A percentile compares a stretch with the other conserved stretches of the same genome.
Evolutionary conservation across 2,329 filamentous ascomycete species (phyloP).

Genomic region (Macroventuria anomochaeta): DNA sequence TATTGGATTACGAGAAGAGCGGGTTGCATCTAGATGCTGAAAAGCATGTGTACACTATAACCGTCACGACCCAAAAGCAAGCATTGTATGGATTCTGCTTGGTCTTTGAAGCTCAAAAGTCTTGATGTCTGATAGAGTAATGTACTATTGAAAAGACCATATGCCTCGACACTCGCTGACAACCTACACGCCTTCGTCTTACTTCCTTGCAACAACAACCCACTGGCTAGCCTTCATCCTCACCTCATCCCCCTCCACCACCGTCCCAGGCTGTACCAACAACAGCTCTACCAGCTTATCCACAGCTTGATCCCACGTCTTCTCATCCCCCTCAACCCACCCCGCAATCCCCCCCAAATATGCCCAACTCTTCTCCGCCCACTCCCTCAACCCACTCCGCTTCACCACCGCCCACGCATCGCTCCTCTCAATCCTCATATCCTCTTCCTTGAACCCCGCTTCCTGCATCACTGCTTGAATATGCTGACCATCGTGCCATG

Average conservation of each 20-base stretch:
- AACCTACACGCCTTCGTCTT: background rate
- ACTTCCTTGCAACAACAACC: slow-evolving; percentile 36
- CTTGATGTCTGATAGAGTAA: slow-evolving; percentile 19
- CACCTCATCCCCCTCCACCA: slow-evolving; percentile 30
- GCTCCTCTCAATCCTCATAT: slow-evolving; percentile 30
- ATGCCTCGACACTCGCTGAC: background rate
- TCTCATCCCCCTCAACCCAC: slow-evolving; percentile 36
- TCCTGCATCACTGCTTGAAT: slow-evolving; percentile 37
- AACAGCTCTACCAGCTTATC: slow-evolving; percentile 29
- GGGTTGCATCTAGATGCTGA: slow-evolving; percentile 15
- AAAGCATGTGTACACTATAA: slow-evolving; percentile 23
- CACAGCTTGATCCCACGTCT: slow-evolving; percentile 40
- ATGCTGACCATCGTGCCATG: slow-evolving; percentile 38
- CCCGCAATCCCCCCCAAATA: slow-evolving; percentile 36
- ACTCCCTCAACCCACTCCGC: slow-evolving; percentile 26
- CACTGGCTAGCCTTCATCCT: slow-evolving; percentile 41
- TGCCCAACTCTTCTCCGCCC: slow-evolving; percentile 41
- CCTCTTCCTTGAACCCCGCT: slow-evolving; percentile 34
- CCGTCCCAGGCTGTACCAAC: slow-evolving; percentile 26
- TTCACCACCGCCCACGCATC: slow-evolving; percentile 33
- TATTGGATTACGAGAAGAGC: slow-evolving; percentile 14
- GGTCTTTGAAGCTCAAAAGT: slow-evolving; percentile 11
- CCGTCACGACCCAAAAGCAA: slow-evolving; percentile 18
- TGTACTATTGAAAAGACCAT: slow-evolving; percentile 16
- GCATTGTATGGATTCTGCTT: slow-evolving; percentile 12